Base-by-base conservation (phyloP, 2,329 filamentous ascomycete species). In the Hypoxylon sp. region DNA sequence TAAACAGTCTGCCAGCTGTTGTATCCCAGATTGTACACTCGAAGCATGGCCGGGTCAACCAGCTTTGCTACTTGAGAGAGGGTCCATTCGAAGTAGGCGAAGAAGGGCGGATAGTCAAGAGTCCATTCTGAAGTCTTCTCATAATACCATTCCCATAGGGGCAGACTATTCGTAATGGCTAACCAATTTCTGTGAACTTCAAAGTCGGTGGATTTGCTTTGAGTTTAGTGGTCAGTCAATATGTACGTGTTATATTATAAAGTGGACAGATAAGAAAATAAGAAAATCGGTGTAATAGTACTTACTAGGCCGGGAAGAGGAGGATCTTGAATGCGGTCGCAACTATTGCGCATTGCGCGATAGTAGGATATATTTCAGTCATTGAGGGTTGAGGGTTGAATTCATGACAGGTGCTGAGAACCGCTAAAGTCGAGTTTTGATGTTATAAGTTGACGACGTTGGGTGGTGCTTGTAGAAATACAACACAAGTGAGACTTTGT, bases 101-200 rank as follows among this genome's bases (percentile, higher is more conserved):
- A 99, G 75, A 97, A 97, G 5, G 94, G 94, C 21, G 94, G 94
- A 70, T 99, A 99, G 75, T 99, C 94, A 67, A 99, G 87, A 0
- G 94, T 99, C 94, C 94, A 99, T 90, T 97, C 91, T 51, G 94
- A 99, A 2, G 92, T 96, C 75, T 92, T 88, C 79, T 99, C 94
- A 69, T 88, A 92, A 74, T 99, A 99, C 94, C 94, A 99, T 62
- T 95, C 80, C 71, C 89, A 85, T 40, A 92, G 74, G 2, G 93
- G 90, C 13, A 97, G 80, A 55, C 89, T 96, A 73, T 96, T 81
- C 3, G 94, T 97, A 63, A 97, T 91, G 58, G 94, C 94, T 29
- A 99, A 85, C 94, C 94, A 99, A 77, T 99, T 99, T 61, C 94
- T 87, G 74, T 99, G 94, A 46, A 99, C 94, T 73, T 99, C 94